These are phyloP conservation scores for Leccinum disarticulatum DNA, from an alignment of 768 basidiomycete species.

Conservation along the genomic window DNA sequence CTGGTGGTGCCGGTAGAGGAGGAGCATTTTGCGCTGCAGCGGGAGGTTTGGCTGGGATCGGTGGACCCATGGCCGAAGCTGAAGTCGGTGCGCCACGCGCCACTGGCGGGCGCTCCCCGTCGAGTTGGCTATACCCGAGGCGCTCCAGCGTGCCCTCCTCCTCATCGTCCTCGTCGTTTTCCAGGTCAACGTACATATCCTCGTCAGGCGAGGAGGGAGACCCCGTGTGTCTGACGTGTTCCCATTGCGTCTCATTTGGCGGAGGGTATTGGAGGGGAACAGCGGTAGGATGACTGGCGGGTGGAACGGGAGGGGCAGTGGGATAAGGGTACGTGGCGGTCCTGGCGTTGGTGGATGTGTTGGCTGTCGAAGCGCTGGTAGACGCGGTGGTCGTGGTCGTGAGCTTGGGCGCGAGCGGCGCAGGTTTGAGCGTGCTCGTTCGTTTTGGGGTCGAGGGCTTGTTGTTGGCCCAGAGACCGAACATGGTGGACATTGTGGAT, in stretches of 20 bases:
- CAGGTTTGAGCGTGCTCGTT: conserved; percentile 14
- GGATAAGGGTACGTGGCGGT: not conserved
- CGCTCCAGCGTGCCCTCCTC: conserved; percentile 9
- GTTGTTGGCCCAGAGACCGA: conserved; percentile 11
- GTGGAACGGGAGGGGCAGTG: not conserved
- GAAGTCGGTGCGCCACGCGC: not conserved
- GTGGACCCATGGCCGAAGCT: not conserved
- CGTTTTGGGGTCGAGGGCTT: conserved; percentile 21
- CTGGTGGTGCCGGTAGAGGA: no score
- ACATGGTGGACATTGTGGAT: conserved; percentile 11
- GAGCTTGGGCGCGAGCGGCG: conserved; percentile 25
- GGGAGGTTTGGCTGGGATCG: no score
- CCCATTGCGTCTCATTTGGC: conserved; percentile 24
- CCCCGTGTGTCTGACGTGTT: conserved; percentile 15
- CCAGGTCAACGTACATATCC: not conserved
- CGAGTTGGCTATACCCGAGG: conserved; percentile 24
- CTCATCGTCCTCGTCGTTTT: no score
- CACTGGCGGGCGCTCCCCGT: not conserved
- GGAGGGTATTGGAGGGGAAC: conserved; percentile 11
- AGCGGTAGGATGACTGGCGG: not conserved
- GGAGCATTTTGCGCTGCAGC: no score
- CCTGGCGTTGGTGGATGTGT: not conserved
- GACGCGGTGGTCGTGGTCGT: conserved; percentile 7
- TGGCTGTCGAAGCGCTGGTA: not conserved
- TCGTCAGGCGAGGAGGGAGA: conserved; percentile 22